These are phyloP conservation scores for Parathielavia hyrcaniae DNA, from an alignment of 495 filamentous ascomycete species.

Conservation along the genomic window DNA sequence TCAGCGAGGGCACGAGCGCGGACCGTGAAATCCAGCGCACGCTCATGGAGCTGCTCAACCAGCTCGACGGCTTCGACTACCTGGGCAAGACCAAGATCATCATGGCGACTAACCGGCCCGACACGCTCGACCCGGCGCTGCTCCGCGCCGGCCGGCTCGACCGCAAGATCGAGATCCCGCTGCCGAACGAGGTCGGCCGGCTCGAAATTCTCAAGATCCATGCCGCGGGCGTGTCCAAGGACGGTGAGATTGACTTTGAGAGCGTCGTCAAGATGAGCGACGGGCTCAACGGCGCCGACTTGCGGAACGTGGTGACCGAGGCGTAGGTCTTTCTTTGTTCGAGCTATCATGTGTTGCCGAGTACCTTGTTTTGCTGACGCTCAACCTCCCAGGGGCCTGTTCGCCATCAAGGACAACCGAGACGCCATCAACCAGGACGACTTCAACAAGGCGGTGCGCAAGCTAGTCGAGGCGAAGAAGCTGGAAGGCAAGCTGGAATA, in stretches of 20 bases:
- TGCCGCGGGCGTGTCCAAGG: slow-evolving; percentile 72
- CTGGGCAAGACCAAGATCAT: slow-evolving; percentile 99
- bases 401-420: slow-evolving; percentile 94
- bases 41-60: slow-evolving; percentile 97
- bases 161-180: slow-evolving; percentile 96
- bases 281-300: slow-evolving; percentile 92
- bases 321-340: slow-evolving; percentile 59
- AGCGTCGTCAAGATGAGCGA: slow-evolving; percentile 99
- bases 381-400: slow-evolving; percentile 62
- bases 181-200: slow-evolving; percentile 97
- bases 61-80: slow-evolving; percentile 98
- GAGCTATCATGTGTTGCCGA: neutral
- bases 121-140: slow-evolving; percentile 93
- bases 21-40: slow-evolving; percentile 99
- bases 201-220: slow-evolving; percentile 99
- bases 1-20: slow-evolving; percentile 96
- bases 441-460: slow-evolving; percentile 96
- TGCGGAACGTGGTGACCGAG: slow-evolving; percentile 97
- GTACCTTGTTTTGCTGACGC: slow-evolving; percentile 25
- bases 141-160: slow-evolving; percentile 91
- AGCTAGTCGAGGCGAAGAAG: slow-evolving; percentile 97
- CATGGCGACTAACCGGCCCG: slow-evolving; percentile 98
- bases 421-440: slow-evolving; percentile 97
- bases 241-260: slow-evolving; percentile 98
- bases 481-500: slow-evolving; percentile 96